phyloP scores from a whole-genome alignment of 768 basidiomycete species.

The Hirschioporus abietinus region DNA sequence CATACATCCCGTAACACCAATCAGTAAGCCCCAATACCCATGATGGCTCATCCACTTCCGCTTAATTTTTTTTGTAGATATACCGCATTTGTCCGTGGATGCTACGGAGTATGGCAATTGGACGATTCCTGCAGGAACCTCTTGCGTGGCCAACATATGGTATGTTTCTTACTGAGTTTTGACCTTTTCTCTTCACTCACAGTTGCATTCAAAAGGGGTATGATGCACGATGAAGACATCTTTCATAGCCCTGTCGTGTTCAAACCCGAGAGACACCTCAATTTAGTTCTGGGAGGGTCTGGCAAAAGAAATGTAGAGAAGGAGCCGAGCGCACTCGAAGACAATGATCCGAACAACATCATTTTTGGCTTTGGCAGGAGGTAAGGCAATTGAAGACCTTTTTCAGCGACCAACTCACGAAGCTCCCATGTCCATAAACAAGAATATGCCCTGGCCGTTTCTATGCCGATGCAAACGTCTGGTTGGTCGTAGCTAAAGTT shows the following conservation, averaged over 20 bases:
- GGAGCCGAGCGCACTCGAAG: neutral
- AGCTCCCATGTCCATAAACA: neutral
- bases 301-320: neutral
- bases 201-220: neutral
- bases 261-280: slow-evolving; percentile 1
- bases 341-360: neutral
- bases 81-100: slow-evolving; percentile 8
- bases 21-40: neutral
- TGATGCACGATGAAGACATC: slow-evolving; percentile 2
- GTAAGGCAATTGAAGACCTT: neutral
- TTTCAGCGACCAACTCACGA: neutral
- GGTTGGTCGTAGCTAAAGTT: slow-evolving; percentile 21
- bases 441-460: neutral
- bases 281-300: neutral
- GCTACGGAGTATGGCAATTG: neutral
- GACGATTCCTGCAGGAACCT: slow-evolving; percentile 6
- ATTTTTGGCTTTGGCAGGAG: slow-evolving; percentile 2
- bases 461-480: slow-evolving; percentile 20
- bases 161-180: neutral
- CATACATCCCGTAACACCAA: neutral
- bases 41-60: neutral
- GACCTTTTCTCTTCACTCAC: neutral
- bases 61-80: neutral
- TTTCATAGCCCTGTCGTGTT: neutral
- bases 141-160: slow-evolving; percentile 3